These are phyloP conservation scores for Lipomyces yarrowii DNA, from an alignment of 1,139 yeast genomes.

Conservation along the genomic window DNA sequence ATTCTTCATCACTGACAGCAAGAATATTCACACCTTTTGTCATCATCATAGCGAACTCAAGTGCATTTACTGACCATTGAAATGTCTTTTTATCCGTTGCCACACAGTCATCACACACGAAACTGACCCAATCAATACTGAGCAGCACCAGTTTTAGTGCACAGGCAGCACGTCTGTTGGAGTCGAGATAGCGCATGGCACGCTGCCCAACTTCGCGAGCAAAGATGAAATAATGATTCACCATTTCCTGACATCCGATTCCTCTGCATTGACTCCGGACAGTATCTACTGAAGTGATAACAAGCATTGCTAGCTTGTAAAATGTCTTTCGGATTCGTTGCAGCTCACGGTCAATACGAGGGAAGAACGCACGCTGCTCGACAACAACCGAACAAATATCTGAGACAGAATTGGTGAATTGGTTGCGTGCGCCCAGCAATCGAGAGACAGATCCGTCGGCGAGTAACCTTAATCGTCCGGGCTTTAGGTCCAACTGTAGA, in stretches of 20 bases:
- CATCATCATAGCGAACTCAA: slow-evolving; percentile 95
- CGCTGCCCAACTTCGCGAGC: slow-evolving; percentile 82
- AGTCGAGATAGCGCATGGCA: slow-evolving; percentile 49
- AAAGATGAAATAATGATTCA: slow-evolving; percentile 75
- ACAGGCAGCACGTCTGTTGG: slow-evolving; percentile 65
- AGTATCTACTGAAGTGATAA: slow-evolving; percentile 63
- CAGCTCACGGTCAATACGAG: slow-evolving; percentile 74
- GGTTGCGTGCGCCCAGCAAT: slow-evolving; percentile 49
- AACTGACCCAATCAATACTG: slow-evolving; percentile 88
- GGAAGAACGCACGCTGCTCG: slow-evolving; percentile 71
- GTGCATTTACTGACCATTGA: slow-evolving; percentile 93
- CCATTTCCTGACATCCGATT: slow-evolving; percentile 68
- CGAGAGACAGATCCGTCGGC: slow-evolving; percentile 63
- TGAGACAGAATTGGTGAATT: slow-evolving; percentile 52
- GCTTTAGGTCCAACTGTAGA: slow-evolving; percentile 49
- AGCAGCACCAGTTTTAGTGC: slow-evolving; percentile 73
- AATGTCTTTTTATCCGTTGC: slow-evolving; percentile 91
- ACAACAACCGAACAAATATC: slow-evolving; percentile 55
- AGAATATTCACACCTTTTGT: slow-evolving; percentile 87
- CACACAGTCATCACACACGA: slow-evolving; percentile 90
- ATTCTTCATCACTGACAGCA: slow-evolving; percentile 77
- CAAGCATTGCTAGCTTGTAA: slow-evolving; percentile 67
- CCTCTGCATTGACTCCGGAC: slow-evolving; percentile 56
- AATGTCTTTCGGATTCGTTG: slow-evolving; percentile 66
- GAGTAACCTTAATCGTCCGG: slow-evolving; percentile 72